Conservation (phyloP, 2,329 filamentous ascomycete genomes). For the Cytospora leucostoma region DNA sequence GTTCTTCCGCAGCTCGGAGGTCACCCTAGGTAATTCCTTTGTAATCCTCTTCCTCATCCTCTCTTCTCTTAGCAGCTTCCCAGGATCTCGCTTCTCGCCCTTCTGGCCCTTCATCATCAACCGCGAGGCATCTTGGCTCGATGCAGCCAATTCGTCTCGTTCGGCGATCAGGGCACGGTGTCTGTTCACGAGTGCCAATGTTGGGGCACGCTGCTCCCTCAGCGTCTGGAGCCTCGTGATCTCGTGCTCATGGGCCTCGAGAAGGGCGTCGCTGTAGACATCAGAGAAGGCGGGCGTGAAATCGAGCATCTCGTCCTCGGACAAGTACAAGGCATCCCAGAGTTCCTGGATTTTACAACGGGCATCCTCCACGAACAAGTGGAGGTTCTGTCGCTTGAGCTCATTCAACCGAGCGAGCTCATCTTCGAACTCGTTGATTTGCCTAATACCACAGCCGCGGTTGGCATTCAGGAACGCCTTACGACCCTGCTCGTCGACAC, state of each 20-base stretch:
- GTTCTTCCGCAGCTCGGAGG: constrained; percentile 77
- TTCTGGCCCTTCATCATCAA: constrained; percentile 89
- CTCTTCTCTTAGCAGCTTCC: constrained; percentile 89
- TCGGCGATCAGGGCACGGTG: constrained; percentile 83
- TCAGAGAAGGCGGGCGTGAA: constrained; percentile 97
- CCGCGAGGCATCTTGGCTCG: constrained; percentile 91
- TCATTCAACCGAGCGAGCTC: constrained; percentile 85
- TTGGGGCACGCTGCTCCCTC: constrained; percentile 84
- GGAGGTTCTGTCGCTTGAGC: constrained; percentile 91
- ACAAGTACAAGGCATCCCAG: constrained; percentile 93
- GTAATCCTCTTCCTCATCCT: constrained; percentile 98
- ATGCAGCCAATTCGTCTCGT: constrained; percentile 81
- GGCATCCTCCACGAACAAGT: constrained; percentile 94
- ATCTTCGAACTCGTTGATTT: constrained; percentile 95
- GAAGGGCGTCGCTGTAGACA: constrained; percentile 91
- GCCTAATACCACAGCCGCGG: constrained; percentile 84
- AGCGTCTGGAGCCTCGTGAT: constrained; percentile 79
- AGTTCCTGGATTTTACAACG: constrained; percentile 88
- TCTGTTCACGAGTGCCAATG: constrained; percentile 77
- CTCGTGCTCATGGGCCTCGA: constrained; percentile 93
- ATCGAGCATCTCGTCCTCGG: constrained; percentile 97
- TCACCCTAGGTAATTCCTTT: constrained; percentile 92
- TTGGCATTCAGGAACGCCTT: constrained; percentile 85
- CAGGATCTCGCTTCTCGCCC: constrained; percentile 91
- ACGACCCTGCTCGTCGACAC: constrained; percentile 78